Evolutionary conservation across 2,329 filamentous ascomycete species (phyloP).

Genomic region (Fusarium sp.): DNA sequence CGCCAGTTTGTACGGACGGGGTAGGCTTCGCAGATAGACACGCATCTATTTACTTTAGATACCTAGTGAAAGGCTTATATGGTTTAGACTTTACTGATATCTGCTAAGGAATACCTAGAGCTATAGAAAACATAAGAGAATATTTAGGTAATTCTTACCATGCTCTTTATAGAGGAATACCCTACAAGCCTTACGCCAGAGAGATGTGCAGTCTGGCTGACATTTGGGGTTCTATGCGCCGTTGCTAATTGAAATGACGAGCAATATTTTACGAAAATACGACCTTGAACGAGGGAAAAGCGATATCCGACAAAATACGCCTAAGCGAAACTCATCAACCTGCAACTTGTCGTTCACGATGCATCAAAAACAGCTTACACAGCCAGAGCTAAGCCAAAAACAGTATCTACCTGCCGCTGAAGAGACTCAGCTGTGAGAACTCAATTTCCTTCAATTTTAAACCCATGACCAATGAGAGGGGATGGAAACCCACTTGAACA

Average conservation of each 20-base stretch:
- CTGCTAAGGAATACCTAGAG: no score
- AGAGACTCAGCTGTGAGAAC: neutral
- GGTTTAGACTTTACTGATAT: no score
- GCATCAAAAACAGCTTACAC: neutral
- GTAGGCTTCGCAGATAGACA: no score
- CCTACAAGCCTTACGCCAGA: no score
- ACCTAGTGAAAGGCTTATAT: no score
- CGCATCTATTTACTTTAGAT: no score
- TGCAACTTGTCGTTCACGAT: neutral
- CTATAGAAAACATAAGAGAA: no score
- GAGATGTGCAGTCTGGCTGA: neutral
- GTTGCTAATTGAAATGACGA: no score
- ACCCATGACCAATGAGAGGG: neutral
- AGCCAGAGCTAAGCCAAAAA: conserved; percentile 13
- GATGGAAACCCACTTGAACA: neutral
- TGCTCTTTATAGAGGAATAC: no score
- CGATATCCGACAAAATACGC: neutral
- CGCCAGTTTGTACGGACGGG: no score
- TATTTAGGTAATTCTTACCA: no score
- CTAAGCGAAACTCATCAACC: neutral
- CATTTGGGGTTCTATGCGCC: neutral
- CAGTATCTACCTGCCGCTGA: conserved; percentile 16
- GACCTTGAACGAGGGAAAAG: neutral
- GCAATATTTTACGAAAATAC: neutral
- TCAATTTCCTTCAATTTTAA: neutral